Evolutionary conservation across 768 basidiomycete genomes (phyloP), one percentile per base, ranked within the genome.

Genomic region (Trametes villosa): DNA sequence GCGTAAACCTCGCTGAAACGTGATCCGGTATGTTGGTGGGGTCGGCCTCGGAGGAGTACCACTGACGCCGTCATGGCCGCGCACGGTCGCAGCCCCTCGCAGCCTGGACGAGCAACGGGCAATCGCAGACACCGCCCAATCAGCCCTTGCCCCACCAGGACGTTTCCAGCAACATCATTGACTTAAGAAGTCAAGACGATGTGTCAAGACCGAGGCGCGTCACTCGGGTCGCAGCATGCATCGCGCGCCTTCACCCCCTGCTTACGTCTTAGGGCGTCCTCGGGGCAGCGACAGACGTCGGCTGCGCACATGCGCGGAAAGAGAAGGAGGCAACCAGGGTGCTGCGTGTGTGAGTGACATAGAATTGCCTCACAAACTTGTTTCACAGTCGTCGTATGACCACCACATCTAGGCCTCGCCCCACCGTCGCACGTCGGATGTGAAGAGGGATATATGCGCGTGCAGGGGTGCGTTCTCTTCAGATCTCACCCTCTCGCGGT

Each of bases 221-320:
- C 36, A 38, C n/a, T n/a, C n/a, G n/a, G n/a, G n/a, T n/a, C n/a
- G n/a, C n/a, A n/a, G n/a, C n/a, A n/a, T 41, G 52, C 36, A 18
- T 33, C 17, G 47, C 30, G n/a, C 30, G 47, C 26, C 44, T 41
- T 29, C 22, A n/a, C n/a, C n/a, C n/a, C n/a, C n/a, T n/a, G n/a
- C n/a, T 54, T 57, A 57, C 56, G 56, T 57, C 47, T 41, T 57
- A 24, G 47, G 22, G 22, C 44, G 44, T 46, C 22, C 44, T n/a
- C n/a, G 53, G n/a, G 53, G 29, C n/a, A 29, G 34, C 4, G n/a
- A 26, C 36, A 29, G 45, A 26, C 24, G 34, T 47, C 46, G 34
- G 55, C 34, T 38, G 55, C 27, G 46, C 55, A n/a, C 9, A 33
- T 13, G 30, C 31, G 3, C 26, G 26, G 40, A n/a, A 6, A n/a